These are phyloP conservation scores for Schizothecium vesticola DNA, from an alignment of 495 filamentous ascomycete species.

Conservation along the genomic window DNA sequence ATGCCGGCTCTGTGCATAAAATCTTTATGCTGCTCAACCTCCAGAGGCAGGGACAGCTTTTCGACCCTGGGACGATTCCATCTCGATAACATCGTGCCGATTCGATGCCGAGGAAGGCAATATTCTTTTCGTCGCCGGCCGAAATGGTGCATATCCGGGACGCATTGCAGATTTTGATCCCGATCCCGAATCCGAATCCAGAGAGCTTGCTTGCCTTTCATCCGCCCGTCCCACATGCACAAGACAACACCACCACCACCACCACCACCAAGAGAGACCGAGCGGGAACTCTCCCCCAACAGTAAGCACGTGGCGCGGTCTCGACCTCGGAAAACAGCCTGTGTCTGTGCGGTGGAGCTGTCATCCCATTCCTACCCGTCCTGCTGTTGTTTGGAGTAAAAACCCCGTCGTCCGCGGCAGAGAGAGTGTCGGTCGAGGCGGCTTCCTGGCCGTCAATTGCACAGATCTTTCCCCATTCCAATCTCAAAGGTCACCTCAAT, in stretches of 20 bases:
- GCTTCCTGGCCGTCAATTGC: not conserved
- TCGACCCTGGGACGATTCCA: not conserved
- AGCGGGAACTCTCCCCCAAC: not conserved
- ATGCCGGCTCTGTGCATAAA: not conserved
- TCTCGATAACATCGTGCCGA: not conserved
- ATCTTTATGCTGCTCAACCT: not conserved
- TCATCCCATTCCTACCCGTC: not conserved
- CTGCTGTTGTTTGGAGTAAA: not conserved
- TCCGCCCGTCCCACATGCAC: not conserved
- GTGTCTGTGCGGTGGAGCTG: not conserved
- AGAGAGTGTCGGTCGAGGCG: not conserved
- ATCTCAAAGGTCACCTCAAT: not conserved
- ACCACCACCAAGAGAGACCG: too few relatives aligned
- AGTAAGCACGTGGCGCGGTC: not conserved
- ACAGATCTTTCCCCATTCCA: not conserved
- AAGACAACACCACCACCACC: not conserved
- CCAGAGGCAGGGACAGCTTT: not conserved
- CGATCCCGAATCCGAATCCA: not conserved
- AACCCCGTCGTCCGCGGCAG: not conserved
- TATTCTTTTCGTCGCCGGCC: not conserved
- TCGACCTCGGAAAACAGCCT: not conserved
- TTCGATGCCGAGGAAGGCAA: not conserved
- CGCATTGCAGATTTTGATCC: not conserved
- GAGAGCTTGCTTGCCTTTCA: not conserved
- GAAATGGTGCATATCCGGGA: not conserved